Base-by-base conservation (phyloP, 1,139 yeast genomes). In the Yamadazyma dendronema region DNA sequence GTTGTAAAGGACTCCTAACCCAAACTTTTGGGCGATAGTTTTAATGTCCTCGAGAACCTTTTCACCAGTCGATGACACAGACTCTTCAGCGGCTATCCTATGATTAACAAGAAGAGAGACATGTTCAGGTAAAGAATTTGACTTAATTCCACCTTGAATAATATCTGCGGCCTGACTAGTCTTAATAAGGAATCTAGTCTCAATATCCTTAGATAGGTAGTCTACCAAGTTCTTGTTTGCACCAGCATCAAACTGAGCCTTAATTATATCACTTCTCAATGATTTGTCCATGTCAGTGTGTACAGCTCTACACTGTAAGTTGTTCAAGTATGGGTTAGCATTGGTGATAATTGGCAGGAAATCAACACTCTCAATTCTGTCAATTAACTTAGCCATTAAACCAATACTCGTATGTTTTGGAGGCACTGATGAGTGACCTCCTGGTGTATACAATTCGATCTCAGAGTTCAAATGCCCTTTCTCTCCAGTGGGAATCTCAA, bases 91-190 rank as follows among this genome's bases (percentile, higher is more conserved):
- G 4, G 79, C 74, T 38, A 81, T 69, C 44, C 89, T 67, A 46
- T 79, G 79, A 56, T 83, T 81, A 30, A 83, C 68, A 35, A 70
- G 55, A 15, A 80, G 64, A 4, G 68, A 62, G 4, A 77, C 84
- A 44, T 66, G 69, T 52, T 85, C 94, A 1, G 95, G 95, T 40
- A 85, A 65, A 2, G 92, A 90, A 52, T 84, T 84, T 24, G 79
- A 64, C 56, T 84, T 84, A 30, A 74, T 73, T 14, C 92, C 92
- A 8, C 90, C 90, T n/a, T 61, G 49, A 34, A 84, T 65, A 9
- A 81, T 66, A 54, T 84, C 89, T n/a, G 77, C 67, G 0, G 89
- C 86, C 53, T 81, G 87, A 5, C 86, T 73, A 1, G 89, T 81
- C 33, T 72, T 67, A 36, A 83, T 64, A 21, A 78, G 57, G 49